These are phyloP conservation scores for Fistulinella cinereoalba DNA, from an alignment of 1,284 basidiomycete genomes.

Conservation along the genomic window DNA sequence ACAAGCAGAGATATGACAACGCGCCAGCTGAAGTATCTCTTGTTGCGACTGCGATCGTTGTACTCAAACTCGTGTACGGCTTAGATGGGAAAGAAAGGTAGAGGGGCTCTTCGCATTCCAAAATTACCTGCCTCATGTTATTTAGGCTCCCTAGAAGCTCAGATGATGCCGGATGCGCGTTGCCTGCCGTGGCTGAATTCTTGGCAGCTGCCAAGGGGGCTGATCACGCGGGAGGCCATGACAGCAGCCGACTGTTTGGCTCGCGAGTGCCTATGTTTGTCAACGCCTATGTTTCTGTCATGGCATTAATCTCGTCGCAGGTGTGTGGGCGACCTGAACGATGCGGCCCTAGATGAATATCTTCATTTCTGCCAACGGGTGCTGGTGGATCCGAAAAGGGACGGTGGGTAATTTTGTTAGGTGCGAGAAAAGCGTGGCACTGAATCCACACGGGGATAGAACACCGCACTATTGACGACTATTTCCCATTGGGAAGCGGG, in stretches of 20 bases:
- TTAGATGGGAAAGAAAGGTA: slow-evolving; percentile 69
- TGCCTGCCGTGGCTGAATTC: slow-evolving; percentile 57
- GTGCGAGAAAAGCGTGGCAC: slow-evolving; percentile 11
- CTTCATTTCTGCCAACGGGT: slow-evolving; percentile 62
- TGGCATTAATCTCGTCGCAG: slow-evolving; percentile 36
- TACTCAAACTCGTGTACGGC: slow-evolving; percentile 82
- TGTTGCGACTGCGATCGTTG: slow-evolving; percentile 61
- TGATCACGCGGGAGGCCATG: slow-evolving; percentile 33
- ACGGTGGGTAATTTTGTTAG: slow-evolving; percentile 18
- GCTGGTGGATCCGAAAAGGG: slow-evolving; percentile 38
- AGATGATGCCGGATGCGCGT: slow-evolving; percentile 60
- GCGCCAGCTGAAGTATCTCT: slow-evolving; percentile 77
- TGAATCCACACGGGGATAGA: slow-evolving; percentile 18
- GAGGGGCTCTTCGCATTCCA: slow-evolving; percentile 3
- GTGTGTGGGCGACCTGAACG: slow-evolving; percentile 52
- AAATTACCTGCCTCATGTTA: background rate
- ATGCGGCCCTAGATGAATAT: slow-evolving; percentile 60
- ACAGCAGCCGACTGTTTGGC: slow-evolving; percentile 35
- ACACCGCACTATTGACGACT: slow-evolving; percentile 35
- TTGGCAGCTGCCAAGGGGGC: slow-evolving; percentile 45
- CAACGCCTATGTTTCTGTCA: slow-evolving; percentile 4
- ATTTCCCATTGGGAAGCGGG: slow-evolving; percentile 40
- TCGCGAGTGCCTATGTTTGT: slow-evolving; percentile 36
- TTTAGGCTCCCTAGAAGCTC: slow-evolving; percentile 47
- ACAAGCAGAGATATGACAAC: slow-evolving; percentile 54